These are phyloP conservation scores for Solanum phureja DNA, from an alignment of 257 asterid species.

Conservation along the genomic window DNA sequence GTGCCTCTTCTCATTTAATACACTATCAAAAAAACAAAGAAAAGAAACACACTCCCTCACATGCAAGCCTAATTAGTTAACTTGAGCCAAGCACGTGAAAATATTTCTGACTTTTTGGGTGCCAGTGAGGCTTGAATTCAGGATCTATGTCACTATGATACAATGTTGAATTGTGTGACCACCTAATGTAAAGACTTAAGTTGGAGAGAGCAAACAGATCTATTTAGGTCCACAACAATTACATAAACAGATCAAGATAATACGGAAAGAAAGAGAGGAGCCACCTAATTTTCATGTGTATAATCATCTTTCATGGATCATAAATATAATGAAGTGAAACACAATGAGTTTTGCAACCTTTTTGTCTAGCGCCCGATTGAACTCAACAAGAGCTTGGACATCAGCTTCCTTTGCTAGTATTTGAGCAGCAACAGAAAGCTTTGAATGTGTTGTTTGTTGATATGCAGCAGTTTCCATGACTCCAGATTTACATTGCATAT, in stretches of 20 bases:
- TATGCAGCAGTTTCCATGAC: conserved; percentile 22
- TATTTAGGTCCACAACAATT: neutral
- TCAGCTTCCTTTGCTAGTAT: conserved; percentile 89
- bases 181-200: neutral
- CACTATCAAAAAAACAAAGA: neutral
- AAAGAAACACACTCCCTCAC: neutral
- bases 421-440: conserved; percentile 31
- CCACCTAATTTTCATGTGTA: neutral
- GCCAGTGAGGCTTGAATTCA: neutral
- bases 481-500: conserved; percentile 24
- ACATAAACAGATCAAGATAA: neutral
- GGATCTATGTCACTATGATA: neutral
- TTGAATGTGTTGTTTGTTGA: conserved; percentile 34
- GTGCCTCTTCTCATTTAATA: neutral
- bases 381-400: conserved; percentile 66
- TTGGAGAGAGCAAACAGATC: neutral
- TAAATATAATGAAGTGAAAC: neutral
- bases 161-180: neutral
- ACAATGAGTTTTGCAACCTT: conserved; percentile 34
- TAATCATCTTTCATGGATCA: neutral
- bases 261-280: neutral
- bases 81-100: neutral
- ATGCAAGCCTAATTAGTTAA: neutral
- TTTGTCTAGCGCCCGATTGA: conserved; percentile 79
- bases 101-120: neutral